Evolutionary conservation across 495 filamentous ascomycete genomes (phyloP).

Genomic region (Cenococcum geophilum): DNA sequence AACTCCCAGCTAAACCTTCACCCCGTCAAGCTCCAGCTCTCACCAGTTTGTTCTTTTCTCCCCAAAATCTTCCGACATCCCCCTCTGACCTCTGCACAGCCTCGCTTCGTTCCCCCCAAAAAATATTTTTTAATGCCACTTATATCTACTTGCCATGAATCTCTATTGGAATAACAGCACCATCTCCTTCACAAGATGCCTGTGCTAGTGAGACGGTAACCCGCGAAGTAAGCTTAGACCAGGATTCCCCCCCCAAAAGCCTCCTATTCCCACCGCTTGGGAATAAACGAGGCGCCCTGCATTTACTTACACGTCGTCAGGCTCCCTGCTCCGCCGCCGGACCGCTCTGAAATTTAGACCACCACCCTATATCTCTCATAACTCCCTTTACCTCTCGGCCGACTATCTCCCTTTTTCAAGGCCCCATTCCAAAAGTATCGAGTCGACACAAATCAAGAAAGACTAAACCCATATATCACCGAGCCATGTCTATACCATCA

Average conservation of each 20-base stretch:
- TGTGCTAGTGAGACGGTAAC: constrained; percentile 23
- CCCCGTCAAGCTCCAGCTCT: too few species aligned
- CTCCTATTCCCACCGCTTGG: not conserved
- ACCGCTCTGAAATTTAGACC: not conserved
- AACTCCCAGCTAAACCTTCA: too few species aligned
- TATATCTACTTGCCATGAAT: constrained; percentile 17
- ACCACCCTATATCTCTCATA: not conserved
- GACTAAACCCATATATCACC: not conserved
- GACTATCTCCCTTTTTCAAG: not conserved
- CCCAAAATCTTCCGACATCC: not conserved
- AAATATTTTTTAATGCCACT: not conserved
- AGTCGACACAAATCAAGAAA: not conserved
- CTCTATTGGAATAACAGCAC: constrained; percentile 9
- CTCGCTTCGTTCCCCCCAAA: too few species aligned
- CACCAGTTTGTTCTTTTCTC: too few species aligned
- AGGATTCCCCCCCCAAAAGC: not conserved
- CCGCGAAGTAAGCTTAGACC: constrained; percentile 20
- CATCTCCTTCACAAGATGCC: constrained; percentile 13
- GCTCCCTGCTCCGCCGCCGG: constrained; percentile 19
- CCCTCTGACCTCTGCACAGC: not conserved
- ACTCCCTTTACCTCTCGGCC: not conserved
- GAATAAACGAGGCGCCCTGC: not conserved
- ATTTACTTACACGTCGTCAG: constrained; percentile 4
- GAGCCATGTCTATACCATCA: constrained; percentile 2
- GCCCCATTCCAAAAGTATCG: not conserved